These are phyloP conservation scores for Fraxinus sp. DNA, from an alignment of 305 asterid genomes.

Conservation along the genomic window DNA sequence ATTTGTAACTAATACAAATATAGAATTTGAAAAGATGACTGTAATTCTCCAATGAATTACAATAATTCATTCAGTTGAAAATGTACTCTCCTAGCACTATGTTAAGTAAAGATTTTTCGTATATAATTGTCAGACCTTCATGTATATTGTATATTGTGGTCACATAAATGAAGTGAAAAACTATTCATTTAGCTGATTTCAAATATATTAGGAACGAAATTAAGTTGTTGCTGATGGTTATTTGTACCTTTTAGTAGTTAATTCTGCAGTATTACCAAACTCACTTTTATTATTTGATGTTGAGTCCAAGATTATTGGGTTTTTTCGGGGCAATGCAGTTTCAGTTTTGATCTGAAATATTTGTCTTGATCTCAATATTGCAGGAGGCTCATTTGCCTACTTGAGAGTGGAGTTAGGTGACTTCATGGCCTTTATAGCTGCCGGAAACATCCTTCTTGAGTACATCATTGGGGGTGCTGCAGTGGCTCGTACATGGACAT, in stretches of 20 bases:
- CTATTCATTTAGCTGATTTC: background rate
- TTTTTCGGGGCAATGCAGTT: background rate
- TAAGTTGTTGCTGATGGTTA: too few species aligned
- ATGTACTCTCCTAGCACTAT: background rate
- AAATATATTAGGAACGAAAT: background rate
- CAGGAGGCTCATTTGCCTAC: slow-evolving; percentile 67
- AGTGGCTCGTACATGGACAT: slow-evolving; percentile 68
- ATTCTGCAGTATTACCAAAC: background rate
- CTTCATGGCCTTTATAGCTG: slow-evolving; percentile 64
- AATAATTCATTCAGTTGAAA: background rate
- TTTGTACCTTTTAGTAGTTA: background rate
- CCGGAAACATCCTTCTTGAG: slow-evolving; percentile 70
- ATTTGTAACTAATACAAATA: background rate
- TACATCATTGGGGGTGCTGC: slow-evolving; percentile 52
- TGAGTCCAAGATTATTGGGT: background rate
- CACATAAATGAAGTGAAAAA: background rate
- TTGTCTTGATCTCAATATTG: background rate
- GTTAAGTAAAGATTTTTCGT: background rate
- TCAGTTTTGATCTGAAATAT: background rate
- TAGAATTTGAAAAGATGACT: slow-evolving; percentile 25
- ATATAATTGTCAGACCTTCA: background rate
- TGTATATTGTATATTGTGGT: background rate
- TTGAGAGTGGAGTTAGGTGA: slow-evolving; percentile 66
- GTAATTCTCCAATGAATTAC: background rate
- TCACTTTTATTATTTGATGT: background rate